Evolutionary conservation across 1,284 basidiomycete genomes (phyloP), one percentile per base, ranked within the genome.

Genomic region (Ceratobasidium sp.): DNA sequence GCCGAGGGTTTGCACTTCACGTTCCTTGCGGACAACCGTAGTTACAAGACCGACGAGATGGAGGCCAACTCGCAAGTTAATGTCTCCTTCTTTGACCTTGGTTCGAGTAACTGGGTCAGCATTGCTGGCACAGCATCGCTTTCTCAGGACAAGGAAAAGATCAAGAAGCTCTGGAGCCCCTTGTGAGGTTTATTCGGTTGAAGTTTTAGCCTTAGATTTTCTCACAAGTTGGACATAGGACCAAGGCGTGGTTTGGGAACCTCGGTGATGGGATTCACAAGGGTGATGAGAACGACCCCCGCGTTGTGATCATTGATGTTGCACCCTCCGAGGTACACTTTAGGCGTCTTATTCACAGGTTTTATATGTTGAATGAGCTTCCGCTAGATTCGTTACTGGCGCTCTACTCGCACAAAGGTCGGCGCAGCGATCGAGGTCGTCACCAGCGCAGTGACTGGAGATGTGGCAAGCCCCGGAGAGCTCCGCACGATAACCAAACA

Each of bases 261-360:
- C 85, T 96, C 76, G 90, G 90, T 61, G 95, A 97, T 78, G 93
- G 92, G n/a, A 83, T 92, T 19, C 93, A 95, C 82, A 93, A 90
- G 76, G 95, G 95, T 41, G 88, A 92, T 79, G 86, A 87, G 72
- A 85, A 87, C 74, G 96, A 98, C 78, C 93, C 94, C 0, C 88
- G 96, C 34, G 88, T 98, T 2, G 87, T 89, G 0, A 81, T 95
- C 49, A 92, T 98, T 78, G 89, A 95, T 81, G 89, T 98, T 56
- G 82, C 91, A 65, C 94, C 95, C 0, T 86, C 90, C 29, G 93
- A 94, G 79, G 83, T 85, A 53, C 74, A 80, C 65, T 34, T 48
- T 66, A 31, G n/a, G 37, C 56, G 49, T 3, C 49, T 72, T 49
- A 34, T 37, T 7, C 16, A 31, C 11, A 6, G 2, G 49, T 16